Base-by-base conservation (phyloP, 2,329 filamentous ascomycete species). In the Diaporthe australafricana region DNA sequence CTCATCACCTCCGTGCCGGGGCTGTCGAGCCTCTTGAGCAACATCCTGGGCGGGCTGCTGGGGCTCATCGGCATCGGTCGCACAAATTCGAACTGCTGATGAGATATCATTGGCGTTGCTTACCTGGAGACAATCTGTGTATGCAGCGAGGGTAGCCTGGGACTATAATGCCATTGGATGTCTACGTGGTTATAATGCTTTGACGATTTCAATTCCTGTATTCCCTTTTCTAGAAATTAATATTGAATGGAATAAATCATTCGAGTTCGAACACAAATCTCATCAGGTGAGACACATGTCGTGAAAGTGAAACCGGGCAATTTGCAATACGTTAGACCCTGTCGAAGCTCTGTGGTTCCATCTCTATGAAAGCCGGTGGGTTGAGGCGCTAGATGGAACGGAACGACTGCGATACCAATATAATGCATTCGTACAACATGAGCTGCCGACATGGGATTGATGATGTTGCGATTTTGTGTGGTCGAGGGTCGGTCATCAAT, bases 1-100 rank as follows among this genome's bases (percentile, higher is more conserved):
- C 57, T 70, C 47, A 65, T 70, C 38, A 70, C 68, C 47, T 42
- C 42, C 16, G n/a, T 70, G n/a, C 57, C 60, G 30, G 45, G 45
- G 2, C 45, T 65, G 45, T 48, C 60, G 16, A 38, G 60, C 7
- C 42, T 65, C 12, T 22, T 65, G 60, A 50, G 45, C 45, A 38
- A 14, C 30, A 38, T 65, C 45, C 8, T 50, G 2, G 45, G 60
- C 5, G 60, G 60, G 2, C 60, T 65, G 20, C 45, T 65, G 6
- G 60, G 60, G 30, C 30, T 50, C 42, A 38, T 65, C 16, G 60
- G 60, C 30, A 65, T 63, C 12, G 60, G 60, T 7, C 20, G 60
- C 60, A 30, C 48, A 30, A 20, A 27, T 3, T 65, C 60, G 16
- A 65, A 50, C 8, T 65, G 60, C 30, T 65, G 60, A 63, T 35